Evolutionary conservation across 805 yeast species (phyloP).

Genomic region (Wickerhamiella australiensis): DNA sequence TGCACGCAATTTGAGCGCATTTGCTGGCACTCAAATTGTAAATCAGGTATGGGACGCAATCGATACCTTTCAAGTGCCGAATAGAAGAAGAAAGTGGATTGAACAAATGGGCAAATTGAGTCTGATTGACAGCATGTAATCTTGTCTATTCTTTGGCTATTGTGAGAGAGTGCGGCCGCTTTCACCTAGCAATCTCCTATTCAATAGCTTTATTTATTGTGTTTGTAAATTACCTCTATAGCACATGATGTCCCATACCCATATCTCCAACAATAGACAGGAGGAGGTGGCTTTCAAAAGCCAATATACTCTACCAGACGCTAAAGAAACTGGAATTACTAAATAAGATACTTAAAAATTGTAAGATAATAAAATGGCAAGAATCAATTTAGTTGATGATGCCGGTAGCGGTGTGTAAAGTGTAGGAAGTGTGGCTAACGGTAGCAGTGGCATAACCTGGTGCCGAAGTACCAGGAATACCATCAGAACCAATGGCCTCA

Average conservation of each 20-base stretch:
- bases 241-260: too few relatives aligned
- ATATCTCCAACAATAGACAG: too few relatives aligned
- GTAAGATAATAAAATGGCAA: too few relatives aligned
- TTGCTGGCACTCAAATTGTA: conserved; percentile 1
- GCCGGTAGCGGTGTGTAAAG: conserved; percentile 1
- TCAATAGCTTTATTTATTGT: too few relatives aligned
- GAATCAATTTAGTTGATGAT: neutral
- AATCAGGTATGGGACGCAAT: conserved; percentile 8
- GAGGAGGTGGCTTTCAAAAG: too few relatives aligned
- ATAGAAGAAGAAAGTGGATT: neutral
- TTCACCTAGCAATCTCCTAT: too few relatives aligned
- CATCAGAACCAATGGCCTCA: conserved; percentile 16
- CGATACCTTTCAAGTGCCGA: conserved; percentile 2
- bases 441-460: conserved; percentile 22
- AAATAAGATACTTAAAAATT: too few relatives aligned
- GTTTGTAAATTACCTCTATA: too few relatives aligned
- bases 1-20: conserved; percentile 7
- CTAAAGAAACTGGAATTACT: too few relatives aligned
- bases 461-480: conserved; percentile 20
- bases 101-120: conserved; percentile 8
- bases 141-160: too few relatives aligned
- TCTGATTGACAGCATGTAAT: neutral
- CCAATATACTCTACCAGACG: too few relatives aligned
- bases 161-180: too few relatives aligned
- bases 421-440: conserved; percentile 11